These are phyloP conservation scores for Paragyromitra xinjiangensis DNA, from an alignment of 495 filamentous ascomycete genomes.

Conservation along the genomic window DNA sequence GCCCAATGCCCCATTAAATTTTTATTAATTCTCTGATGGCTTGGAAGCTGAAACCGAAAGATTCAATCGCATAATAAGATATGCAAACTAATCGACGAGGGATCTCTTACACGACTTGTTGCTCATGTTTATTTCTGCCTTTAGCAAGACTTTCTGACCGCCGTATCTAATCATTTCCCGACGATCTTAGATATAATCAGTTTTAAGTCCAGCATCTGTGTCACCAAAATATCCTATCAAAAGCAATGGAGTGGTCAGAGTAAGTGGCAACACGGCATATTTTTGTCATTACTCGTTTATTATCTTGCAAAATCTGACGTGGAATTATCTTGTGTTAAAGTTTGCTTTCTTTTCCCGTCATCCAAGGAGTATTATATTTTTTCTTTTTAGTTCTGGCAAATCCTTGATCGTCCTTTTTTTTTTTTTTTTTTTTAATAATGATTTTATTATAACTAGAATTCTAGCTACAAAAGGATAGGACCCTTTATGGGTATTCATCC, in stretches of 20 bases:
- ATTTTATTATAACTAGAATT: too few species aligned
- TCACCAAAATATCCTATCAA: constrained; percentile 13
- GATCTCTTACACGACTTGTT: not conserved
- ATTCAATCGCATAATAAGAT: not conserved
- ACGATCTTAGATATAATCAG: not conserved
- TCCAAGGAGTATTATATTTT: not conserved
- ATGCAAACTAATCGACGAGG: not conserved
- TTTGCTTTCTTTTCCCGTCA: not conserved
- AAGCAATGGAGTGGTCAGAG: not conserved
- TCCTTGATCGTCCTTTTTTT: constrained; percentile 12
- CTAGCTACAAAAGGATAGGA: too few species aligned
- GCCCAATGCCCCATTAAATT: not conserved
- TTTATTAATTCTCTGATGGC: not conserved
- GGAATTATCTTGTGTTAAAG: constrained; percentile 20
- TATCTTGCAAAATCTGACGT: constrained; percentile 16
- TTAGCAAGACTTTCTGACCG: constrained; percentile 10
- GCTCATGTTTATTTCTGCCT: constrained; percentile 15
- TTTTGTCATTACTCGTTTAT: not conserved
- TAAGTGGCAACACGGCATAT: not conserved
- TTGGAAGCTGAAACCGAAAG: constrained; percentile 2
- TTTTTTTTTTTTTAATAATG: too few species aligned
- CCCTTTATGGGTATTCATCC: too few species aligned
- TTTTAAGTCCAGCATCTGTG: not conserved
- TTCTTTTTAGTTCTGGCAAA: constrained; percentile 16
- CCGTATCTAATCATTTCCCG: not conserved